Conservation (phyloP, 2,329 filamentous ascomycete genomes). For the Pyrenochaeta sp. region DNA sequence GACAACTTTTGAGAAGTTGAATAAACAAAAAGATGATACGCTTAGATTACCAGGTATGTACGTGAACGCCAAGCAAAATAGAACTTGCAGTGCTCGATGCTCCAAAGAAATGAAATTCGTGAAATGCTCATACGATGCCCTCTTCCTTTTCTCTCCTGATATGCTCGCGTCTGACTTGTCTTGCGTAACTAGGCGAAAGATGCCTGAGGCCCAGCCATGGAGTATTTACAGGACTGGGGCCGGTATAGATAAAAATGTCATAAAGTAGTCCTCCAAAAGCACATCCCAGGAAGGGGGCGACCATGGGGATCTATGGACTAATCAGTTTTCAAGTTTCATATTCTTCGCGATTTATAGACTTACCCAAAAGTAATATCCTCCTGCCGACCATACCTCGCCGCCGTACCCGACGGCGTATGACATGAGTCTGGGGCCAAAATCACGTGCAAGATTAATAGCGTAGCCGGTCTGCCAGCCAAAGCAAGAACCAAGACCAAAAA, state of each 20-base stretch:
- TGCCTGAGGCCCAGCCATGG: slow-evolving; percentile 69
- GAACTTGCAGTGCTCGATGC: too few species aligned
- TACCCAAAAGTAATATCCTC: slow-evolving; percentile 77
- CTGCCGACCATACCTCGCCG: slow-evolving; percentile 69
- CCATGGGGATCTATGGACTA: slow-evolving; percentile 68
- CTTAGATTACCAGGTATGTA: too few species aligned
- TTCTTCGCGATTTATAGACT: slow-evolving; percentile 16
- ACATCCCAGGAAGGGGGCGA: slow-evolving; percentile 70
- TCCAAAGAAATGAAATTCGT: background rate
- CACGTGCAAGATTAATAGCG: slow-evolving; percentile 75
- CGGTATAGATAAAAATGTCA: slow-evolving; percentile 65
- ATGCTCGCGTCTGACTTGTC: slow-evolving; percentile 27
- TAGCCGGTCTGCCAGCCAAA: slow-evolving; percentile 82
- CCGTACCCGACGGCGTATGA: slow-evolving; percentile 74
- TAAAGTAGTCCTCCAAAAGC: slow-evolving; percentile 41
- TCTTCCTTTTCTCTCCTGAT: slow-evolving; percentile 35
- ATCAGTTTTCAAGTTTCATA: background rate
- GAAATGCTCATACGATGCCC: slow-evolving; percentile 29
- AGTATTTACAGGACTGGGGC: slow-evolving; percentile 73
- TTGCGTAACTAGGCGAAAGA: slow-evolving; percentile 44
- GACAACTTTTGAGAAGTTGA: too few species aligned
- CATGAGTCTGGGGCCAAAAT: slow-evolving; percentile 73
- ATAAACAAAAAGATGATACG: too few species aligned
- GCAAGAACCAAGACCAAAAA: slow-evolving; percentile 75
- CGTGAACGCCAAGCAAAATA: too few species aligned